Evolutionary conservation across 345 rosid genomes (phyloP).

Genomic region (Limnanthes douglasii): DNA sequence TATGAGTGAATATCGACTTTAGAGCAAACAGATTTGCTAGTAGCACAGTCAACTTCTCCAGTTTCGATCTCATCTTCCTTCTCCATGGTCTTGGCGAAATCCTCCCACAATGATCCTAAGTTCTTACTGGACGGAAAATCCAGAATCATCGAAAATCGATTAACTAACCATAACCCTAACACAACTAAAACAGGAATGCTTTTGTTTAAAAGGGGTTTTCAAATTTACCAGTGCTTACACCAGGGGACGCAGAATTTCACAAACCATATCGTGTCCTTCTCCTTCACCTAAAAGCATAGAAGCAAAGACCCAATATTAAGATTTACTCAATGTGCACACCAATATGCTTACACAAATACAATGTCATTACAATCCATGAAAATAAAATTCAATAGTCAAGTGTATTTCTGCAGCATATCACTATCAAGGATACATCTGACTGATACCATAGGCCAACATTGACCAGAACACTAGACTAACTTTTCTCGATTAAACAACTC

Average conservation of each 20-base stretch:
- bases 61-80: conserved; percentile 91
- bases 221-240: conserved; percentile 92
- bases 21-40: conserved; percentile 62
- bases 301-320: too few species aligned
- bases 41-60: conserved; percentile 86
- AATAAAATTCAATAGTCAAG: too few species aligned
- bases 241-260: conserved; percentile 96
- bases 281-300: conserved; percentile 73
- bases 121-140: conserved; percentile 47
- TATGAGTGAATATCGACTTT: conserved; percentile 87
- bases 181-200: conserved; percentile 1
- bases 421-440: too few species aligned
- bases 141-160: conserved; percentile 5
- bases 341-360: conserved; percentile 7
- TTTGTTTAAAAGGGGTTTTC: background rate
- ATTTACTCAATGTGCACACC: too few species aligned
- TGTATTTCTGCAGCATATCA: too few species aligned
- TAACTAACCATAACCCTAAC: background rate
- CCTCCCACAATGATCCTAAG: conserved; percentile 88
- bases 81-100: conserved; percentile 75
- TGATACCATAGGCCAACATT: too few species aligned
- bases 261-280: conserved; percentile 93
- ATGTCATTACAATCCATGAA: too few species aligned
- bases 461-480: too few species aligned
- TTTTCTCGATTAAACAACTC: too few species aligned